These are phyloP conservation scores for Pichia nakasei DNA, from an alignment of 805 yeast species.

Conservation along the genomic window DNA sequence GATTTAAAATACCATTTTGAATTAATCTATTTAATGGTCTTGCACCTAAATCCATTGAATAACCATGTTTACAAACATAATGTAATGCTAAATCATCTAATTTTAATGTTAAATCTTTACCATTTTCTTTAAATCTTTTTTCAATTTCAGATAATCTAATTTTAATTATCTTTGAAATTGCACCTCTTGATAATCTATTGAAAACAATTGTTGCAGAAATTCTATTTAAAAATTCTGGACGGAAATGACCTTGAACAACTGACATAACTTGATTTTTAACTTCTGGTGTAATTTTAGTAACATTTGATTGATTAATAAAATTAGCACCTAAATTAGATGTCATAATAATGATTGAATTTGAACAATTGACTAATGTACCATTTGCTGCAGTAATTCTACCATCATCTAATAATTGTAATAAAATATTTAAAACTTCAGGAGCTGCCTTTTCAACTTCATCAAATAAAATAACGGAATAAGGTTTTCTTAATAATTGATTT, in stretches of 20 bases:
- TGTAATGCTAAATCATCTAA: constrained; percentile 73
- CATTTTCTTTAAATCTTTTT: constrained; percentile 74
- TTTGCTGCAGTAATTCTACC: constrained; percentile 93
- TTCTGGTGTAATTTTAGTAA: constrained; percentile 53
- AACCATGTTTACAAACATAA: constrained; percentile 78
- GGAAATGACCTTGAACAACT: constrained; percentile 79
- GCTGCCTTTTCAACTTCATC: constrained; percentile 99
- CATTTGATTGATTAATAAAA: constrained; percentile 57
- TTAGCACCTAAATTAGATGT: constrained; percentile 97
- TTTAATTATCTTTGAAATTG: constrained; percentile 85
- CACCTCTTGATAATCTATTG: constrained; percentile 85
- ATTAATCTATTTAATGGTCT: constrained; percentile 91
- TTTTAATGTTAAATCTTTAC: constrained; percentile 64
- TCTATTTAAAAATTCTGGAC: constrained; percentile 96
- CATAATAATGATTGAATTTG: constrained; percentile 89
- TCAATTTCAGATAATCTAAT: constrained; percentile 82
- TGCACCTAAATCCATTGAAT: constrained; percentile 91
- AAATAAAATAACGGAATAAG: constrained; percentile 91
- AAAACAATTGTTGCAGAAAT: constrained; percentile 88
- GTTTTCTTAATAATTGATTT: constrained; percentile 81
- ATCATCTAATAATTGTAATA: constrained; percentile 89
- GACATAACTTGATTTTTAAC: constrained; percentile 76
- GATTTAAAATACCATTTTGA: constrained; percentile 80
- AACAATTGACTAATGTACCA: constrained; percentile 89
- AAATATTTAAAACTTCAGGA: constrained; percentile 89